Percentiles rank a stretch among this genome's conserved stretches.
Evolutionary conservation across 495 filamentous ascomycete genomes (phyloP).

Genomic region (Collariella sp.): DNA sequence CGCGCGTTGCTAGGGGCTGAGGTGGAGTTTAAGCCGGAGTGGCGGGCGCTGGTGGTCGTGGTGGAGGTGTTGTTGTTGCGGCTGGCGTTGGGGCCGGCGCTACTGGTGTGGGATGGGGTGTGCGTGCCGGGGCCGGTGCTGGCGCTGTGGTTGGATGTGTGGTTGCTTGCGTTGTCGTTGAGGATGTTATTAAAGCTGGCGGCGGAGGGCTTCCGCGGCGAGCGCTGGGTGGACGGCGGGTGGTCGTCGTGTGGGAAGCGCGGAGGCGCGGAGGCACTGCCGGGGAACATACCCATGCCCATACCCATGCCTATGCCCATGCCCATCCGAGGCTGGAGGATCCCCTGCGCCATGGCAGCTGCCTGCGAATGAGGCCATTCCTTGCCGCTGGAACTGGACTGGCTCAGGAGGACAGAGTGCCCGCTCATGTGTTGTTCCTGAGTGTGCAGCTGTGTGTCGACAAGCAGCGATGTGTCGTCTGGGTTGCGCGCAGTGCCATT

Average conservation of each 20-base stretch:
- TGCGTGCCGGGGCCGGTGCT: background rate
- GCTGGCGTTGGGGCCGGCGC: background rate
- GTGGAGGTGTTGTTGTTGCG: background rate
- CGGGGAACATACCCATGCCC: background rate
- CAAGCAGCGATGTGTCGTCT: slow-evolving; percentile 39
- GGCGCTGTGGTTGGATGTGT: background rate
- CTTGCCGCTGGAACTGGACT: slow-evolving; percentile 31
- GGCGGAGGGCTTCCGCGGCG: slow-evolving; percentile 22
- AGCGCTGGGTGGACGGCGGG: slow-evolving; percentile 29
- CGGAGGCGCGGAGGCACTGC: background rate
- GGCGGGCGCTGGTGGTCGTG: background rate
- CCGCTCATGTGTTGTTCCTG: slow-evolving; percentile 8
- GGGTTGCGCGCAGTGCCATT: slow-evolving; percentile 41
- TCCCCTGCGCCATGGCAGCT: slow-evolving; percentile 37
- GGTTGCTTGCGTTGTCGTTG: slow-evolving; percentile 20
- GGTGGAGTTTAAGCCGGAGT: too few relatives aligned
- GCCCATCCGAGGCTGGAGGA: slow-evolving; percentile 20
- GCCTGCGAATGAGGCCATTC: slow-evolving; percentile 46
- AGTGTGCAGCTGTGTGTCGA: slow-evolving; percentile 48
- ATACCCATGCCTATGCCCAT: slow-evolving; percentile 9
- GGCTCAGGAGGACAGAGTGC: slow-evolving; percentile 17
- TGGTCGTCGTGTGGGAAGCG: slow-evolving; percentile 11
- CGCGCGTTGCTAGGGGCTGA: background rate
- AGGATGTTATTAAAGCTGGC: slow-evolving; percentile 29
- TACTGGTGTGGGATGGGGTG: background rate